phyloP scores from a whole-genome alignment of 2,329 filamentous ascomycete species.

The Paecilomyces formosus region DNA sequence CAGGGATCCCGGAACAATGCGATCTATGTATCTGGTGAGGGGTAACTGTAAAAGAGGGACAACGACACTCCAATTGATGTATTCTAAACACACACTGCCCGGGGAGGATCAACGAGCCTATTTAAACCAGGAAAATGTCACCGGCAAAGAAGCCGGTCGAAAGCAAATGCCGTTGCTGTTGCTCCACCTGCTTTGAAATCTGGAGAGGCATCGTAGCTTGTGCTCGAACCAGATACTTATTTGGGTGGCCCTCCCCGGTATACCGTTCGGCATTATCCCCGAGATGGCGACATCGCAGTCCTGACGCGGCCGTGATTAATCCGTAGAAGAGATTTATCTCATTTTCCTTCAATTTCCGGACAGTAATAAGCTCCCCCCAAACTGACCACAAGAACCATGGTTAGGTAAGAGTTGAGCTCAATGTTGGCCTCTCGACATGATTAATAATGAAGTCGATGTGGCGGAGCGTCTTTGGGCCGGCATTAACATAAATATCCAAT shows the following conservation, averaged over 20 bases:
- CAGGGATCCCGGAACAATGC: neutral
- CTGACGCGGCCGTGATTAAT: neutral
- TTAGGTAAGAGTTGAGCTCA: too few species aligned
- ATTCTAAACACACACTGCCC: neutral
- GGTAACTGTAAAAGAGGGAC: neutral
- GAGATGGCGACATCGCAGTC: neutral
- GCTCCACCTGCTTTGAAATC: neutral
- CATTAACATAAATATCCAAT: too few species aligned
- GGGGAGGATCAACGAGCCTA: neutral
- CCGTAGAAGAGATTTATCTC: neutral
- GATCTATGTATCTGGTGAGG: neutral
- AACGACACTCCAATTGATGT: neutral
- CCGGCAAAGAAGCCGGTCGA: neutral
- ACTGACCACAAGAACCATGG: too few species aligned
- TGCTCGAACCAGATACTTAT: too few species aligned
- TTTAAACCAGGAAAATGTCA: neutral
- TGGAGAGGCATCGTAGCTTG: neutral
- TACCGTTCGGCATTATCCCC: neutral
- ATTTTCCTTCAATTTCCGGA: neutral
- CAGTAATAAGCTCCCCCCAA: too few species aligned
- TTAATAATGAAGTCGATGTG: constrained; percentile 2
- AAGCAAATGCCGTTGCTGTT: neutral
- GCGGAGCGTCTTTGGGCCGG: constrained; percentile 1
- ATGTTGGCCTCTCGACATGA: neutral
- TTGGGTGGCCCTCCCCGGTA: too few species aligned